A percentile compares a stretch with the other conserved stretches of the same genome.
These are phyloP conservation scores for Albugo candida DNA, from an alignment of 352 stramenopile species.

Conservation along the genomic window DNA sequence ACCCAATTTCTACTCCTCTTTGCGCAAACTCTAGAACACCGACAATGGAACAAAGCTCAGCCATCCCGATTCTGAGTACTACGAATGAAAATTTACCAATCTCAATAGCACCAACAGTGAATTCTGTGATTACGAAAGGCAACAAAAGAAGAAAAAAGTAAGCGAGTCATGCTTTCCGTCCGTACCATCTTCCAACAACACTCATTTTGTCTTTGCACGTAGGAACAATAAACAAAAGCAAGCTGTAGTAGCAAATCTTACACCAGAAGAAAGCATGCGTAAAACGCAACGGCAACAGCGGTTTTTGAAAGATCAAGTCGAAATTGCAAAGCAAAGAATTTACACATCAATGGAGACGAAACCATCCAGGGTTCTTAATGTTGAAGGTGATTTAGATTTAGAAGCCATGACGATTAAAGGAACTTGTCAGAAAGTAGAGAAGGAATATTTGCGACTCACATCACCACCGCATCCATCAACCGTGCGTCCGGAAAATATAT, in stretches of 20 bases:
- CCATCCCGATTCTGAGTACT: background rate
- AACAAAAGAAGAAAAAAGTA: no score
- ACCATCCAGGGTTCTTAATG: conserved; percentile 32
- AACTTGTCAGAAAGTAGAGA: conserved; percentile 90
- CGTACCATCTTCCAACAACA: no score
- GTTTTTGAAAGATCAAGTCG: conserved; percentile 52
- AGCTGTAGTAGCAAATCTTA: background rate
- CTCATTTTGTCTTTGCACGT: no score
- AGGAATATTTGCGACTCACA: conserved; percentile 96
- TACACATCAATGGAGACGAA: conserved; percentile 38
- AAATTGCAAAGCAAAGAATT: conserved; percentile 36
- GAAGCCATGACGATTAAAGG: conserved; percentile 86
- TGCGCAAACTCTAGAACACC: no score
- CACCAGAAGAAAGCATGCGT: conserved; percentile 25
- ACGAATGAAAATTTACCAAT: no score
- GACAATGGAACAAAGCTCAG: background rate
- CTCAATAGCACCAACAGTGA: no score
- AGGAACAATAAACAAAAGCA: no score
- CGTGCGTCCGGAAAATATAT: conserved; percentile 85
- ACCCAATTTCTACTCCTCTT: no score
- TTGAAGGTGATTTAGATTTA: conserved; percentile 61
- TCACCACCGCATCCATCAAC: conserved; percentile 86
- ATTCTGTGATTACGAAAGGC: no score
- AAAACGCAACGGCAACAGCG: conserved; percentile 58
- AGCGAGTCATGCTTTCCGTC: no score